Evolutionary conservation across 345 rosid genomes (phyloP).

Genomic region (Euphorbia pulcherrima): DNA sequence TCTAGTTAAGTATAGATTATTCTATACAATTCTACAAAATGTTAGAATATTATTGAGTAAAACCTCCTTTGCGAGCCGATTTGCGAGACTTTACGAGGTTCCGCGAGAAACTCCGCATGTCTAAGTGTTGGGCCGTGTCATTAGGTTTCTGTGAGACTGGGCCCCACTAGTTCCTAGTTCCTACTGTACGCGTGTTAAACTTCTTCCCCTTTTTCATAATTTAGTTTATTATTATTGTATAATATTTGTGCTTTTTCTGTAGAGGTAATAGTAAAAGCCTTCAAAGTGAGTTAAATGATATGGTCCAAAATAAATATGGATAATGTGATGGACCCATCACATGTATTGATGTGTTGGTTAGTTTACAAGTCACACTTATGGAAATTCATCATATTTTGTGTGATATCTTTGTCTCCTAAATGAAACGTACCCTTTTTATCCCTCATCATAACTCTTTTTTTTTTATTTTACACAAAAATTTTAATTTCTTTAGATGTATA

Average conservation of each 20-base stretch:
- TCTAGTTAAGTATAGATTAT: too few relatives aligned
- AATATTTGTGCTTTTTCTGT: background rate
- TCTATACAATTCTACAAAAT: too few relatives aligned
- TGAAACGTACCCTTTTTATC: background rate
- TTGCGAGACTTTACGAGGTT: too few relatives aligned
- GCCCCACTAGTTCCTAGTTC: constrained; percentile 16
- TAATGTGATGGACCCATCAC: background rate
- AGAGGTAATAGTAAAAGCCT: background rate
- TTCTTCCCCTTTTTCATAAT: too few relatives aligned
- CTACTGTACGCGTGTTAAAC: background rate
- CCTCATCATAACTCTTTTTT: too few relatives aligned
- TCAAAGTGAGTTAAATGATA: background rate
- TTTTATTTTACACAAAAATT: too few relatives aligned
- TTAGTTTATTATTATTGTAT: too few relatives aligned
- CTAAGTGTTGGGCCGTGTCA: too few relatives aligned
- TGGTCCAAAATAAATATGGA: constrained; percentile 8
- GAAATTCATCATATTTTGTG: background rate
- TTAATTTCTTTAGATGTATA: too few relatives aligned
- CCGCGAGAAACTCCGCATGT: too few relatives aligned
- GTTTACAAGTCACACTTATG: constrained; percentile 7
- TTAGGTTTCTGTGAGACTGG: constrained; percentile 39
- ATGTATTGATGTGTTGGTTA: background rate
- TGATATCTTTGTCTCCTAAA: background rate
- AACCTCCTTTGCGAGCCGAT: too few relatives aligned
- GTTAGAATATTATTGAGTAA: too few relatives aligned